Conservation (phyloP, 306 rosid genomes). For the Quercus robur region DNA sequence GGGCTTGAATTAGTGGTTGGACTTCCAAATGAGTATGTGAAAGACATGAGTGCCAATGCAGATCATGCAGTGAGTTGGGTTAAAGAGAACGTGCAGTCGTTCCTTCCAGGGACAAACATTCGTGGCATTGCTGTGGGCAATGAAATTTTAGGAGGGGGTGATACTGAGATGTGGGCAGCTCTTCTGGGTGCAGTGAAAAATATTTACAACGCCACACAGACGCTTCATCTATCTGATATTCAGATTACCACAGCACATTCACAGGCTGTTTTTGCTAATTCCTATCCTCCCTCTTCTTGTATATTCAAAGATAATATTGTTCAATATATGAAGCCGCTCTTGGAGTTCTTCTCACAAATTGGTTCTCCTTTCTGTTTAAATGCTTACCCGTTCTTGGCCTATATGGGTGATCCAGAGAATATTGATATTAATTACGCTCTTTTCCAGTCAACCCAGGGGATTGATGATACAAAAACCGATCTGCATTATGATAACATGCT, state of each 20-base stretch:
- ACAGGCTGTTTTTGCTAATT: constrained; percentile 64
- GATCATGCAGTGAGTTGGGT: constrained; percentile 93
- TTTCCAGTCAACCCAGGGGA: constrained; percentile 67
- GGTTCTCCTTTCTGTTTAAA: constrained; percentile 95
- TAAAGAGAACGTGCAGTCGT: constrained; percentile 76
- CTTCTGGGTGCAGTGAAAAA: constrained; percentile 82
- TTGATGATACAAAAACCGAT: constrained; percentile 54
- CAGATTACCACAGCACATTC: constrained; percentile 82
- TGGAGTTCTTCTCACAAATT: constrained; percentile 77
- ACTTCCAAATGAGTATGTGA: constrained; percentile 58
- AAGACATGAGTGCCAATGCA: constrained; percentile 65
- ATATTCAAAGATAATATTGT: constrained; percentile 52
- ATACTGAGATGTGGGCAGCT: constrained; percentile 44
- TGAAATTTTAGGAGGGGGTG: constrained; percentile 75
- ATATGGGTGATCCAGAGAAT: constrained; percentile 53
- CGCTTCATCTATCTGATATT: constrained; percentile 50
- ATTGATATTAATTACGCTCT: constrained; percentile 93
- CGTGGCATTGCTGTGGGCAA: constrained; percentile 88
- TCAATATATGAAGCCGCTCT: constrained; percentile 83
- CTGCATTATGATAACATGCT: constrained; percentile 97
- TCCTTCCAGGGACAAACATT: constrained; percentile 70
- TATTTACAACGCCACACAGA: constrained; percentile 63
- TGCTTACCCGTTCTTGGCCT: constrained; percentile 83
- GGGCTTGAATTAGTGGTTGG: constrained; percentile 92
- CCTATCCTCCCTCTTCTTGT: constrained; percentile 94